Conservation (phyloP, 306 rosid genomes). For the Gynostemma pentaphyllum region DNA sequence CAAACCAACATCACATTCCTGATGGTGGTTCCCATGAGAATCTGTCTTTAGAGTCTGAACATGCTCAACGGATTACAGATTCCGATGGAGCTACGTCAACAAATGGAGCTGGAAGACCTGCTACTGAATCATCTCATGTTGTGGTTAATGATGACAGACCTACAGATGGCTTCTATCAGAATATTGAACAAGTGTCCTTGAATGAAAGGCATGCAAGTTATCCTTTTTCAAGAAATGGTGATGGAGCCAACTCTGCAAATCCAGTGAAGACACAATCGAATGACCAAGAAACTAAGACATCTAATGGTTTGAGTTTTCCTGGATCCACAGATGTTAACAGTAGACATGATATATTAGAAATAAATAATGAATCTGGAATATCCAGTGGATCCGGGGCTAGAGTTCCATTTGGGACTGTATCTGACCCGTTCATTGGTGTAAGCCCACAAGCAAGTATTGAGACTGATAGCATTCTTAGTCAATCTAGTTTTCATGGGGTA, state of each 20-base stretch:
- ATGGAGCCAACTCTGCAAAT: slow-evolving; percentile 23
- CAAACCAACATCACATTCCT: slow-evolving; percentile 27
- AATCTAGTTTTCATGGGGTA: slow-evolving; percentile 26
- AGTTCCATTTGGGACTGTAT: slow-evolving; percentile 25
- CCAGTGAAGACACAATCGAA: slow-evolving; percentile 23
- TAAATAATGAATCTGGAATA: slow-evolving; percentile 21
- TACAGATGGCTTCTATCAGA: slow-evolving; percentile 20
- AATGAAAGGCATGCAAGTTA: slow-evolving; percentile 17
- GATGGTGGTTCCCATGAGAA: slow-evolving; percentile 38
- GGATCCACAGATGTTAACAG: slow-evolving; percentile 26
- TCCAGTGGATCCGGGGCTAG: slow-evolving; percentile 21
- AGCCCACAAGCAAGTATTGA: slow-evolving; percentile 30
- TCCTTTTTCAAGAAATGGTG: slow-evolving; percentile 20
- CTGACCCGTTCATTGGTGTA: slow-evolving; percentile 23
- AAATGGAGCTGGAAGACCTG: slow-evolving; percentile 28
- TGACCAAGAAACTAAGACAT: slow-evolving; percentile 28
- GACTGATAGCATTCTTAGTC: slow-evolving; percentile 27
- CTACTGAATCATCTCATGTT: slow-evolving; percentile 23
- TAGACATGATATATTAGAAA: slow-evolving; percentile 21
- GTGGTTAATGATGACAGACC: slow-evolving; percentile 27
- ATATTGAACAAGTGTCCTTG: slow-evolving; percentile 26
- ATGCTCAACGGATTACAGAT: slow-evolving; percentile 32
- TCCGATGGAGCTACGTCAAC: slow-evolving; percentile 62
- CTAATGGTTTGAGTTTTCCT: slow-evolving; percentile 20
- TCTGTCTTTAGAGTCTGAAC: slow-evolving; percentile 50